phyloP scores from a whole-genome alignment of 495 filamentous ascomycete genomes.

The Penicillium canariense region DNA sequence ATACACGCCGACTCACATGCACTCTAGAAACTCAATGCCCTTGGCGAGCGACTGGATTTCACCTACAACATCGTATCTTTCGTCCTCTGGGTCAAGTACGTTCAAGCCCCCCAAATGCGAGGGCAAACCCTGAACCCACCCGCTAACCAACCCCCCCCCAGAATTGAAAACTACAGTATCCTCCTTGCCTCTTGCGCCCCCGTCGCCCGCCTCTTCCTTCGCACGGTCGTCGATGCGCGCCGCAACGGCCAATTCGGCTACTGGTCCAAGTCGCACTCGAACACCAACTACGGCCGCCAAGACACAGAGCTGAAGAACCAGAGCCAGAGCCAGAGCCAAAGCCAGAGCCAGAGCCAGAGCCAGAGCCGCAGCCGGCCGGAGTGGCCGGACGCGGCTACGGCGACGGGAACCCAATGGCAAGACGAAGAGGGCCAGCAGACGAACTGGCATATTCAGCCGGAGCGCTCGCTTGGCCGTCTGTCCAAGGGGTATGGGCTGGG shows the following conservation, averaged over 20 bases:
- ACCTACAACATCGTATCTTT: conserved; percentile 39
- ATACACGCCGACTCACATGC: neutral
- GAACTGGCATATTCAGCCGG: conserved; percentile 13
- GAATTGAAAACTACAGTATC: conserved; percentile 41
- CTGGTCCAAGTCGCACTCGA: conserved; percentile 28
- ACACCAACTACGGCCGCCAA: conserved; percentile 10
- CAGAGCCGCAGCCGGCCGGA: conserved; percentile 9
- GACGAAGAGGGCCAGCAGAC: conserved; percentile 18
- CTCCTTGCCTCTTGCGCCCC: conserved; percentile 35
- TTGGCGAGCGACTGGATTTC: conserved; percentile 31
- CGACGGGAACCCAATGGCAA: conserved; percentile 11
- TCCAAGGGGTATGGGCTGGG: conserved; percentile 10
- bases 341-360: conserved; percentile 6
- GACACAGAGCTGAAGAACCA: conserved; percentile 19
- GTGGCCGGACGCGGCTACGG: conserved; percentile 21
- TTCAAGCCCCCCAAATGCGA: neutral
- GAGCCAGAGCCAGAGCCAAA: neutral
- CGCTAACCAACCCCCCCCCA: conserved; percentile 9
- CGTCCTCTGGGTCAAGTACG: conserved; percentile 40
- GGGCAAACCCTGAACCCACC: neutral
- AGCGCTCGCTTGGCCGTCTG: conserved; percentile 17
- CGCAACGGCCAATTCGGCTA: conserved; percentile 27
- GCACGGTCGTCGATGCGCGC: conserved; percentile 24
- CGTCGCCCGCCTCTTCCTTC: conserved; percentile 33
- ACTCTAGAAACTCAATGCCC: conserved; percentile 29